phyloP scores from a whole-genome alignment of 306 rosid genomes.

The Comarum palustre region DNA sequence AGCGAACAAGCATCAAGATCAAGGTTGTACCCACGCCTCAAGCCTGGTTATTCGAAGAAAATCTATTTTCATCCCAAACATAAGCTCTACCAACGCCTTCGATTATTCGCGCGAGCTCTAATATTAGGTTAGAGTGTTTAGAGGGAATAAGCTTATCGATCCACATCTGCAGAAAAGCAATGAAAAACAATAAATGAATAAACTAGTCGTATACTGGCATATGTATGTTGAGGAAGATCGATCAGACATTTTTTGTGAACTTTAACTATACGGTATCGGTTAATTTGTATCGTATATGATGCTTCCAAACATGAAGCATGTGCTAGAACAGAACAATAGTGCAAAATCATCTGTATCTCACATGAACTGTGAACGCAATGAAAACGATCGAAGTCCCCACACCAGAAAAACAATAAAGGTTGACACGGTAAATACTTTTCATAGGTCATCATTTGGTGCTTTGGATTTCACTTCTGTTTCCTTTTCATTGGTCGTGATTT shows the following conservation, averaged over 20 bases:
- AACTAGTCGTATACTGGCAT: neutral
- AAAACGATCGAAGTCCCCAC: conserved; percentile 18
- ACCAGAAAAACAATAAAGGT: neutral
- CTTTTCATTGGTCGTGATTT: neutral
- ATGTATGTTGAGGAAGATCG: conserved; percentile 9
- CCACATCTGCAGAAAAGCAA: neutral
- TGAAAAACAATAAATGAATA: neutral
- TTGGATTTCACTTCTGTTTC: neutral
- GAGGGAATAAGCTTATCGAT: neutral
- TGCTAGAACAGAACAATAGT: conserved; percentile 11
- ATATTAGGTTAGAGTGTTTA: neutral
- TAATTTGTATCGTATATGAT: conserved; percentile 1
- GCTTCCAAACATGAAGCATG: conserved; percentile 23
- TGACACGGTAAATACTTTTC: neutral
- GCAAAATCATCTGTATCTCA: conserved; percentile 11
- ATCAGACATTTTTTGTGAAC: neutral
- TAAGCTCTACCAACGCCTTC: too few relatives aligned
- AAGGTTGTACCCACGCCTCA: too few relatives aligned
- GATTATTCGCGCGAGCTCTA: too few relatives aligned
- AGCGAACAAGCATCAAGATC: too few relatives aligned
- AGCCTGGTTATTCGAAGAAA: too few relatives aligned
- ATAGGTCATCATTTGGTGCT: neutral
- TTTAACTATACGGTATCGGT: neutral
- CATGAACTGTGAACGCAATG: conserved; percentile 6
- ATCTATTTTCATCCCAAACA: too few relatives aligned